Conservation (phyloP, 2,329 filamentous ascomycete species). For the Colletotrichum sp. region DNA sequence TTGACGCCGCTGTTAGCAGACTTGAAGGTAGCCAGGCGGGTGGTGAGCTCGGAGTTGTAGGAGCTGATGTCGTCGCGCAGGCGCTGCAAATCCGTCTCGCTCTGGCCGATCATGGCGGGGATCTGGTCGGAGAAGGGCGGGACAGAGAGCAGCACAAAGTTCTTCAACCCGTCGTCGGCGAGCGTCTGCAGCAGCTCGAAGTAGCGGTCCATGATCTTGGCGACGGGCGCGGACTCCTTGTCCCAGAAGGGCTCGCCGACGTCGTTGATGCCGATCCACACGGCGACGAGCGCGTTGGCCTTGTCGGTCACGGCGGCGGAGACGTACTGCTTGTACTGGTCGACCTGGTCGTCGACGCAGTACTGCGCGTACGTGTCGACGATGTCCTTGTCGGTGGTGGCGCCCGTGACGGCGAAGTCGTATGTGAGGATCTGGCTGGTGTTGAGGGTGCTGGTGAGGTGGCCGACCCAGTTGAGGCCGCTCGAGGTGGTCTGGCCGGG, state of each 20-base stretch:
- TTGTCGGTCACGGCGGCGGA: constrained; percentile 44
- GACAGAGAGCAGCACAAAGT: constrained; percentile 53
- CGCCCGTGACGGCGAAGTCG: constrained; percentile 57
- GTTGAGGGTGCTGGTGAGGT: constrained; percentile 48
- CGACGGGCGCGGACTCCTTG: constrained; percentile 28
- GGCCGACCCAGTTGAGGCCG: constrained; percentile 55
- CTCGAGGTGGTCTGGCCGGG: constrained; percentile 51
- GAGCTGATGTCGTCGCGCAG: constrained; percentile 32
- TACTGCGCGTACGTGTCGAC: constrained; percentile 54
- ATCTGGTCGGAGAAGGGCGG: constrained; percentile 44
- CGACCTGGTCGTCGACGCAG: constrained; percentile 59
- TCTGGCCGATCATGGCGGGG: constrained; percentile 34
- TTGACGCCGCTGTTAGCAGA: constrained; percentile 35
- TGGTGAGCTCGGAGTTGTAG: constrained; percentile 40
- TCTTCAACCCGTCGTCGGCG: constrained; percentile 48
- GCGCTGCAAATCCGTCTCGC: constrained; percentile 7
- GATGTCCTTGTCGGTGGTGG: constrained; percentile 53
- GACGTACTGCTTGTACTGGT: constrained; percentile 38
- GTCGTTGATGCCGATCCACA: constrained; percentile 64
- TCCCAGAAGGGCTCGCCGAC: constrained; percentile 53
- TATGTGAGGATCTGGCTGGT: constrained; percentile 46
- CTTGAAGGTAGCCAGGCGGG: constrained; percentile 35
- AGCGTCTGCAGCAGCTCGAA: constrained; percentile 46
- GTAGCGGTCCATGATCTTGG: constrained; percentile 48
- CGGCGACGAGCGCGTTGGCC: constrained; percentile 46